Evolutionary conservation across 1,284 basidiomycete species (phyloP).

Genomic region (Trichosporon asahii): DNA sequence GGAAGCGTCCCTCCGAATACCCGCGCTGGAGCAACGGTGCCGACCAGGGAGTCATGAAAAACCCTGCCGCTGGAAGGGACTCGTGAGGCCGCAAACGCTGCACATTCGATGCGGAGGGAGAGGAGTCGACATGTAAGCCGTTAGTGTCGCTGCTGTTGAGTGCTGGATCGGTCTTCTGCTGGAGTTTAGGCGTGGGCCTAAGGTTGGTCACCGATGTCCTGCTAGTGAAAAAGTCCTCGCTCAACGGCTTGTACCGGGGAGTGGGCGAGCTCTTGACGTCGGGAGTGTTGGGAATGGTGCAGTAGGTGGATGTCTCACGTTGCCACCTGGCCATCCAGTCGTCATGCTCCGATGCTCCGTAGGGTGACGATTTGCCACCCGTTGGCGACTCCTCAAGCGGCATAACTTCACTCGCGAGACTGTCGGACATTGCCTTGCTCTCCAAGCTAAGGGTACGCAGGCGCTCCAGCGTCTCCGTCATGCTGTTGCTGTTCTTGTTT

Average conservation of each 20-base stretch:
- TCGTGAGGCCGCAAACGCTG: neutral
- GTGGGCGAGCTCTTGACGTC: neutral
- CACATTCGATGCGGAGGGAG: neutral
- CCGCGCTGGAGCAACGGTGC: neutral
- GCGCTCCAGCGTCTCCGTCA: neutral
- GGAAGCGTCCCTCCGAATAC: neutral
- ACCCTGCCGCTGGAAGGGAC: neutral
- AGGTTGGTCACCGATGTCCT: too few relatives aligned
- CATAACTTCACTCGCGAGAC: neutral
- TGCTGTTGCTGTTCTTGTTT: neutral
- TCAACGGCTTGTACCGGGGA: neutral
- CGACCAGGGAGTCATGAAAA: neutral
- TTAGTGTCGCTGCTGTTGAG: neutral
- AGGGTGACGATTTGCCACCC: neutral
- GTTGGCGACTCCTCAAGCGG: neutral
- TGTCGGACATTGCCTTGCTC: neutral
- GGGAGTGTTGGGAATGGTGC: neutral
- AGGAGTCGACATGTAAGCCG: neutral
- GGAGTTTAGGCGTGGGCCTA: neutral
- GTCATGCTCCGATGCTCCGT: neutral
- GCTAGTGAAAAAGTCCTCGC: neutral
- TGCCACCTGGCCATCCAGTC: constrained; percentile 1
- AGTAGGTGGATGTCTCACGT: neutral
- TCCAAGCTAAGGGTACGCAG: neutral
- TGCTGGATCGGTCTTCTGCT: neutral